Evolutionary conservation across 805 yeast genomes (phyloP), one percentile per base, ranked within the genome.

Genomic region (Cyberlindnera veronae): DNA sequence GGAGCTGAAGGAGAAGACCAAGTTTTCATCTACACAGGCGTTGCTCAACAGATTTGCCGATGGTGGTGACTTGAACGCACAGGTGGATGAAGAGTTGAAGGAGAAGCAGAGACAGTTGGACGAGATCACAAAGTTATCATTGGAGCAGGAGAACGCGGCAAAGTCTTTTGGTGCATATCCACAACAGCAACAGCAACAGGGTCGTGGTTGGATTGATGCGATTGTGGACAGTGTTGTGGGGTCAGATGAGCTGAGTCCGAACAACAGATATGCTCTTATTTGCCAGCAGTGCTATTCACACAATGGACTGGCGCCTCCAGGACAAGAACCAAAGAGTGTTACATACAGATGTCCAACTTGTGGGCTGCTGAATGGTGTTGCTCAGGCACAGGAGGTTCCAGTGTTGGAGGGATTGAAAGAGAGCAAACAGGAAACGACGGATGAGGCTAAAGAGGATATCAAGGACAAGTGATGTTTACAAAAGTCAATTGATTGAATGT

Each of bases 291-390:
- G 95, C 55, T 64, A 60, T 17, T 68, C 68, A 14, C 95, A 86
- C 60, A 86, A 87, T 54, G 95, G 95, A 1, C 68, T 86, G 32
- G 95, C 95, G 0, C 85, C 88, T 4, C 88, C 85, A 2, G 82
- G 83, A 7, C 63, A 71, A 44, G 45, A 57, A 3, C 82, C 91
- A 0, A 53, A 50, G 2, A 53, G 59, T 5, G 77, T 84, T 8
- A 62, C 60, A 37, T 86, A 81, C 51, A 54, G 66, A 2, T 86
- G 95, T 63, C 84, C 88, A 8, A 61, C 62, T 17, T 85, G 95
- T 61, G 84, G 82, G 1, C 27, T 41, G 3, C 7, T 62, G 26
- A 66, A 65, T 46, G 69, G 67, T 12, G 16, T 33, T 17, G 22
- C 19, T 15, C 12, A 23, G 16, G 6, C 32, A 29, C 19, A 27